phyloP scores from a whole-genome alignment of 805 yeast species.

The Starmerella floricola region DNA sequence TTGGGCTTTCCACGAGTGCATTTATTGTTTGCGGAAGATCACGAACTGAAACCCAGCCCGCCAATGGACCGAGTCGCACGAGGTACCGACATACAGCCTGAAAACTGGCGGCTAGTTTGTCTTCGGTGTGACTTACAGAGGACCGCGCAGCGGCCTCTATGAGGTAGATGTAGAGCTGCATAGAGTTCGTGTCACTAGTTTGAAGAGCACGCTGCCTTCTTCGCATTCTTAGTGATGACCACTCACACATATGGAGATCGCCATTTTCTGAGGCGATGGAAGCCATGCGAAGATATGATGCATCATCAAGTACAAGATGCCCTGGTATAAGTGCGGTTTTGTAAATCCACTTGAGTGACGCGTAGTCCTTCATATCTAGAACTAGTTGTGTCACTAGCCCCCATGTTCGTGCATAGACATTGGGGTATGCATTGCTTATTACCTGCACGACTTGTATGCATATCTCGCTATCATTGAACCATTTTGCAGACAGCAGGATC shows the following conservation, averaged over 20 bases:
- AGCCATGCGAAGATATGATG: constrained; percentile 22
- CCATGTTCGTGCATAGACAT: constrained; percentile 27
- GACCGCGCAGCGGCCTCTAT: constrained; percentile 21
- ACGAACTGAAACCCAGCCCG: constrained; percentile 12
- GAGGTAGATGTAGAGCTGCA: constrained; percentile 16
- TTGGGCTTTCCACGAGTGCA: constrained; percentile 10
- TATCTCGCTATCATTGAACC: constrained; percentile 24
- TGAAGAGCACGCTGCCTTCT: constrained; percentile 21
- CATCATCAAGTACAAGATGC: constrained; percentile 26
- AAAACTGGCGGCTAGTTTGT: constrained; percentile 10
- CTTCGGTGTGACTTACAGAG: not conserved
- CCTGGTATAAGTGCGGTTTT: constrained; percentile 26
- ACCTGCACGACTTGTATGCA: constrained; percentile 22
- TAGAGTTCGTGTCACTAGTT: not conserved
- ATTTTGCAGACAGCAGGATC: constrained; percentile 22
- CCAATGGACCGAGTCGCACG: constrained; percentile 20
- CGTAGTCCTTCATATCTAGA: constrained; percentile 20
- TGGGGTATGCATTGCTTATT: constrained; percentile 13
- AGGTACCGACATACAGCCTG: constrained; percentile 20
- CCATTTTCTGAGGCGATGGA: constrained; percentile 24
- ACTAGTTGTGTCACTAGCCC: constrained; percentile 24
- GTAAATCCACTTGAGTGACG: constrained; percentile 24
- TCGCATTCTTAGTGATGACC: constrained; percentile 25
- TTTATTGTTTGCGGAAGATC: constrained; percentile 21
- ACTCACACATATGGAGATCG: constrained; percentile 24